phyloP scores from a whole-genome alignment of 2,329 filamentous ascomycete species.

The Whalleya microplaca region DNA sequence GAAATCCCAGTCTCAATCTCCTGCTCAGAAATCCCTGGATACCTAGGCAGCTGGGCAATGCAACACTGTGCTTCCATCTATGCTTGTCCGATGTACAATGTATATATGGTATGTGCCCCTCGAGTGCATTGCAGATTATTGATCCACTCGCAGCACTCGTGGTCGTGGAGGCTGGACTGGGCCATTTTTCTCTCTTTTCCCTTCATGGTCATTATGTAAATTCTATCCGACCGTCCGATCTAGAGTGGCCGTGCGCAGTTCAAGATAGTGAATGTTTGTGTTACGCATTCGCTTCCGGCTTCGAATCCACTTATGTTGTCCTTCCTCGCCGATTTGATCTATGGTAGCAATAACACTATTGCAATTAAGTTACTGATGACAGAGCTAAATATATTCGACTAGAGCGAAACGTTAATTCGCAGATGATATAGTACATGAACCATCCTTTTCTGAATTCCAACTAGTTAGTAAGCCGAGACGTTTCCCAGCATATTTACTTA shows the following conservation, averaged over 20 bases:
- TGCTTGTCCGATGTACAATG: background rate
- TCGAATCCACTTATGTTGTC: background rate
- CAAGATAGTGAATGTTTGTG: background rate
- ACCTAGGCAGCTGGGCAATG: background rate
- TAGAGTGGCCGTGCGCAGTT: constrained; percentile 1
- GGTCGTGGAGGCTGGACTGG: constrained; percentile 1
- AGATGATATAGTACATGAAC: background rate
- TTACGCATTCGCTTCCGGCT: background rate
- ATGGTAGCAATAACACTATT: background rate
- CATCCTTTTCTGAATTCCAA: background rate
- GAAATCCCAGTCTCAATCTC: background rate
- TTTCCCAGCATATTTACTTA: too few species aligned
- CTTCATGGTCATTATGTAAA: constrained; percentile 24
- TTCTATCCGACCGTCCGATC: constrained; percentile 4
- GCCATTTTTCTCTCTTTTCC: constrained; percentile 3
- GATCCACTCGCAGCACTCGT: constrained; percentile 10
- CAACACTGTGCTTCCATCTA: background rate
- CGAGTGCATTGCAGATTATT: constrained; percentile 8
- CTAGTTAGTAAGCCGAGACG: too few species aligned
- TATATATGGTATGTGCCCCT: background rate
- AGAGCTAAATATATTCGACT: background rate
- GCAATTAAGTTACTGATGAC: background rate
- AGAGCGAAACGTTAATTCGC: background rate
- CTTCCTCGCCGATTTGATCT: background rate
- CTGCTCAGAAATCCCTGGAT: background rate